Evolutionary conservation across 768 basidiomycete species (phyloP), one percentile per base, ranked within the genome.

Genomic region (Mycena kentingensis): DNA sequence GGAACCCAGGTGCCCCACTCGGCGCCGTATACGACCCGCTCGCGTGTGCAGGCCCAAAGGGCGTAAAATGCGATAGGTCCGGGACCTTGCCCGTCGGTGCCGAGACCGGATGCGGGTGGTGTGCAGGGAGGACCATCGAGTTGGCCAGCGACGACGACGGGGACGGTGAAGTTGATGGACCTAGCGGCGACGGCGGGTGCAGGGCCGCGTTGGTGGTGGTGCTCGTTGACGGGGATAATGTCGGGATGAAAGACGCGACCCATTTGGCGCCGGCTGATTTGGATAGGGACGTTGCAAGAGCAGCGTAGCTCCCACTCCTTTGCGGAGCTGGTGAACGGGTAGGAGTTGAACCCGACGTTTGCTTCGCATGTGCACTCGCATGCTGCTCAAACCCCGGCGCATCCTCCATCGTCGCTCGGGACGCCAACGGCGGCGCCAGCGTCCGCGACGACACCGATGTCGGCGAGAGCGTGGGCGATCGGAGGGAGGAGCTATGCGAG

Each of bases 1-100:
- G 74, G 59, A 86, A 91, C 5, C 89, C 92, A 1, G 91, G 91
- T 1, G 91, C 92, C n/a, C 91, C 84, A 46, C 63, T 70, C 1
- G 77, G 75, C 2, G 79, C 72, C 0, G 69, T 56, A 51, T 74
- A 72, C 21, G 53, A 31, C 38, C 68, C 65, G 27, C 74, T 71
- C 0, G 85, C 77, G 43, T 70, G 78, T 16, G 72, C 70, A 65
- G 77, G 77, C 2, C 72, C 69, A 27, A 79, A 82, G 0, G 78
- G 77, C 10, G 77, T 55, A 31, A 60, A 55, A 36, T 60, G 58
- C 5, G 58, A 52, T 7, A 60, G 21, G 32, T 60, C 58, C 0
- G 57, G 57, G n/a, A 52, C 44, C 12, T 27, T 24, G 7, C 15
- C 15, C 19, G 42, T 18, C n/a, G 16, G 32, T 32, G 8, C 11